These are phyloP conservation scores for Aspergillus jensenii DNA, from an alignment of 2,329 filamentous ascomycete species.

Conservation along the genomic window DNA sequence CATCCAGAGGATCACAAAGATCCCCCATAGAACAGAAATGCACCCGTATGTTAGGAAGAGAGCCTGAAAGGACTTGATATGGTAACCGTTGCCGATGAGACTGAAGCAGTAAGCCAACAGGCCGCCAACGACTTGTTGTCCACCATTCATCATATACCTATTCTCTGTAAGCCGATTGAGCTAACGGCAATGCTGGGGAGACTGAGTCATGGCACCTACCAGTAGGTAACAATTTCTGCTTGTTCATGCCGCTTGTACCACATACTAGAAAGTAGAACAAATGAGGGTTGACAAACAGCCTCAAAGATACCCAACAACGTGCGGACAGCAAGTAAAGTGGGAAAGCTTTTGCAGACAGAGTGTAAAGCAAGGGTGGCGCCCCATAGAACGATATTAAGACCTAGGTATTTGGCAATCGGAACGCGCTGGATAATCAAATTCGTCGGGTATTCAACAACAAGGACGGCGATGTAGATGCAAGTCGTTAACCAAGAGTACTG, in stretches of 20 bases:
- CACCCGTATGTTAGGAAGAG: conserved; percentile 66
- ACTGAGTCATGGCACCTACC: conserved; percentile 43
- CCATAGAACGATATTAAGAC: conserved; percentile 65
- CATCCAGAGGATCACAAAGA: conserved; percentile 64
- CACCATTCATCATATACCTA: conserved; percentile 73
- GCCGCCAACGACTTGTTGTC: conserved; percentile 70
- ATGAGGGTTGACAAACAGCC: conserved; percentile 66
- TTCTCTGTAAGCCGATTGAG: no score
- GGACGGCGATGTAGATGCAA: conserved; percentile 71
- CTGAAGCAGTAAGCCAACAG: conserved; percentile 60
- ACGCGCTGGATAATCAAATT: conserved; percentile 64
- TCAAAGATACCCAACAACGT: conserved; percentile 71
- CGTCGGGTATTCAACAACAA: conserved; percentile 71
- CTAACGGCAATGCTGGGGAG: neutral
- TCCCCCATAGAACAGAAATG: conserved; percentile 62
- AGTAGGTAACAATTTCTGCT: conserved; percentile 65
- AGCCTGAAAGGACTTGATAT: conserved; percentile 66
- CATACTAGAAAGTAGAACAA: conserved; percentile 66
- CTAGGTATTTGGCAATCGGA: conserved; percentile 67
- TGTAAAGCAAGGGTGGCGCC: conserved; percentile 61
- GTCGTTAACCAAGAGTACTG: conserved; percentile 72
- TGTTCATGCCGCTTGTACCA: conserved; percentile 73
- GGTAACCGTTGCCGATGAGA: conserved; percentile 50
- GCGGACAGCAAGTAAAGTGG: conserved; percentile 59
- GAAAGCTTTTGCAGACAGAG: conserved; percentile 61